Evolutionary conservation across 2,329 filamentous ascomycete genomes (phyloP), one percentile per base, ranked within the genome.

Genomic region (Teratosphaeria gauchensis): DNA sequence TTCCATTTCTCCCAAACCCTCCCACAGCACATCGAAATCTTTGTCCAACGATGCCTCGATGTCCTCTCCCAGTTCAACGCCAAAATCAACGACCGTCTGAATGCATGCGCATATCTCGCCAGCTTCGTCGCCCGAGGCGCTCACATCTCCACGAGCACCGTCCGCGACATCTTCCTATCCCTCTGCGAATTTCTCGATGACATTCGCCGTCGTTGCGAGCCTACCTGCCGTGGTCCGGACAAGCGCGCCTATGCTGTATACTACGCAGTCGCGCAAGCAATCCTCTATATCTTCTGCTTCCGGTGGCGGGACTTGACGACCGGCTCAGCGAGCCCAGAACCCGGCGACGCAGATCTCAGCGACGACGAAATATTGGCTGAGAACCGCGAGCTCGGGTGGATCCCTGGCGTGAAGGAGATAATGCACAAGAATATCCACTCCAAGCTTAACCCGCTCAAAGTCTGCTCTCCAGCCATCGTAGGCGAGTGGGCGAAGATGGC

Each of bases 271-370:
- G 85, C 88, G n/a, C 92, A 96, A 73, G 91, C 91, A 1, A 79
- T 95, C 2, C 82, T 96, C 28, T 96, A 96, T 76, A 92, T 95
- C 60, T 96, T 95, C 75, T 99, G 94, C 78, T 99, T 99, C 79
- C 86, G 94, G 58, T 99, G 94, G 94, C 87, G 90, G 61, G 92
- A 97, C 69, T 80, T 99, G 53, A 87, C 90, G 58, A 78, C 83
- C 21, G 81, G 72, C 11, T 63, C 82, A 1, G 82, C 81, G 3
- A 78, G 55, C 9, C 62, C 64, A 3, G 63, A 68, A 24, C 57
- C 61, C 1, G 65, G 66, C 54, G 61, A 61, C 16, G 60, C 82
- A 1, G 80, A 85, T 16, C 75, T 79, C 53, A 75, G 75, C 54
- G 73, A 79, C n/a, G 76, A 81, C 51, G 80, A 84, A 51, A 75